Base-by-base conservation (phyloP, 192 early-diverging fungal genomes). In the Mycoemilia scoparia region DNA sequence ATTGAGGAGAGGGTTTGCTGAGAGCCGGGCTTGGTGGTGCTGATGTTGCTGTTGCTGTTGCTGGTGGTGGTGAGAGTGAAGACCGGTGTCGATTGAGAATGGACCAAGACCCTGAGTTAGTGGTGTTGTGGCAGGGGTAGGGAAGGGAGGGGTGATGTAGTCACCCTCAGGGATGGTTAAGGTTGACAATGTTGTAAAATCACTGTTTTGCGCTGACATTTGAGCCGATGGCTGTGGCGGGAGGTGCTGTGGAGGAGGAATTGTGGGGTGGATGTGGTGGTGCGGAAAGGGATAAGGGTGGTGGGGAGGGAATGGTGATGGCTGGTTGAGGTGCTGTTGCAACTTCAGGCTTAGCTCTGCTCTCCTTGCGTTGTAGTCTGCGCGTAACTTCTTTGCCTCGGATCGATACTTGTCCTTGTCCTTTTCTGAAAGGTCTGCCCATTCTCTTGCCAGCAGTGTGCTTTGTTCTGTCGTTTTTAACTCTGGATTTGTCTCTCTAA, bases 361-460 rank as follows among this genome's bases (percentile, higher is more conserved):
- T 51, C 54, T 28, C 40, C 63, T 16, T 10, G 58, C 34, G 26
- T 66, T 69, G 46, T 71, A 74, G 28, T 71, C 69, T 12, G 70
- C 70, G 24, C 71, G 70, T 26, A 77, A 63, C 22, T 65, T 51
- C 43, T 61, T 66, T 19, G 70, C 71, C 21, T 63, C 64, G 0
- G 57, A 60, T 14, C 62, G 54, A 39, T 70, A 77, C 9, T 51
- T 49, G 29, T 66, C 58, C 38, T 74, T 72, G 24, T 55, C 60
- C 12, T 65, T 57, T 34, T 69, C 63, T 2, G 30, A 24, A 51
- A 78, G 63, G 13, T 34, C 55, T 12, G 66, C 54, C 76, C 76
- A 78, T 37, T 78, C 76, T 24, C 73, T 67, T 3, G 71, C 76
- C 32, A 78, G 45, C 25, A 66, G 59, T 8, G 70, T 76, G 42